A percentile compares a stretch with the other conserved stretches of the same genome.
phyloP scores from a whole-genome alignment of 1,284 basidiomycete genomes.

The Fomitopsis betulina region DNA sequence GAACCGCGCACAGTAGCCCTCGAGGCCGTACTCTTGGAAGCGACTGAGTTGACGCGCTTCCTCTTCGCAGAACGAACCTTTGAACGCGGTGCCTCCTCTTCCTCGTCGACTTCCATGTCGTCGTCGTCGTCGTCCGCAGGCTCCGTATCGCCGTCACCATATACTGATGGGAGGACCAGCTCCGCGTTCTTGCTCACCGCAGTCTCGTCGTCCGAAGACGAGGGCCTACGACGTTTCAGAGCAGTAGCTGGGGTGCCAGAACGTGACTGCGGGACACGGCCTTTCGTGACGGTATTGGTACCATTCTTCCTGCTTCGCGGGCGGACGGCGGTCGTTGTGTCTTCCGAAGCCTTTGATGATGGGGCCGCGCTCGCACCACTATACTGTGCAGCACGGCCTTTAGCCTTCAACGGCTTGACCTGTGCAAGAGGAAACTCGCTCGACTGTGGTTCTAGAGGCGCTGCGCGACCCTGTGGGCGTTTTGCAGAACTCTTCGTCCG shows the following conservation, averaged over 20 bases:
- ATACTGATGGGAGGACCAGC: constrained; percentile 4
- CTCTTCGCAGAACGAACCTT: constrained; percentile 37
- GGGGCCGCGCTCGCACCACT: constrained; percentile 11
- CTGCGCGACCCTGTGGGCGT: not conserved
- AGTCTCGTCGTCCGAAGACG: constrained; percentile 8
- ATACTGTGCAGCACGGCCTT: not conserved
- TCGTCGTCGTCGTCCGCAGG: constrained; percentile 44
- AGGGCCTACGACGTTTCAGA: not conserved
- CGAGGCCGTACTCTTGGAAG: constrained; percentile 12
- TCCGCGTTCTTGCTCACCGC: constrained; percentile 19
- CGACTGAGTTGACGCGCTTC: constrained; percentile 35
- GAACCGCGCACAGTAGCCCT: constrained; percentile 21
- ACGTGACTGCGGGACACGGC: not conserved
- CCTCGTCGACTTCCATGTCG: constrained; percentile 26
- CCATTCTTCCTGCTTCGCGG: not conserved
- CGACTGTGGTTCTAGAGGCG: not conserved
- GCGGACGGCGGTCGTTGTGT: not conserved
- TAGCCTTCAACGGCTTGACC: not conserved
- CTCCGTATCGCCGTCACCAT: constrained; percentile 34
- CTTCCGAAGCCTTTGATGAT: constrained; percentile 17
- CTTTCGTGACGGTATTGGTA: not conserved
- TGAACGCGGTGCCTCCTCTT: constrained; percentile 10
- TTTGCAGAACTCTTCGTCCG: not conserved
- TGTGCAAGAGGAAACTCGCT: not conserved
- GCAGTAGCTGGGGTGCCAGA: not conserved